Evolutionary conservation across 2,329 filamentous ascomycete genomes (phyloP).

Genomic region (Claviceps maximensis): DNA sequence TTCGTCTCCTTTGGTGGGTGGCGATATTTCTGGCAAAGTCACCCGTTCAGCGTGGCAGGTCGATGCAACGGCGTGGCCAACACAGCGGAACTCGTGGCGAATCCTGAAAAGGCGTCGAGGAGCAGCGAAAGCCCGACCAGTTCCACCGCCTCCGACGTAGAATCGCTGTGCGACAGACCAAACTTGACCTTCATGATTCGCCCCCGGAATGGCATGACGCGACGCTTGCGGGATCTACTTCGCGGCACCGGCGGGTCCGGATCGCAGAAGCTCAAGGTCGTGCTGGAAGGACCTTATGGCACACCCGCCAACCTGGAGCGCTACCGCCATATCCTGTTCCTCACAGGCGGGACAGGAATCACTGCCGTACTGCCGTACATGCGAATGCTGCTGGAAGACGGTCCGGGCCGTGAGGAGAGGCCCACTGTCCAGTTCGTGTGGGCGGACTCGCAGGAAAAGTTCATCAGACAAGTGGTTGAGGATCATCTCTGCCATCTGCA

Average conservation of each 20-base stretch:
- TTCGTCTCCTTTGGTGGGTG: constrained; percentile 23
- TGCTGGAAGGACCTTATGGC: background rate
- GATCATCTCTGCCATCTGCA: background rate
- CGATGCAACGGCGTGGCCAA: background rate
- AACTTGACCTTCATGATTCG: constrained; percentile 23
- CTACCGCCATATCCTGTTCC: constrained; percentile 13
- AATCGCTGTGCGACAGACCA: background rate
- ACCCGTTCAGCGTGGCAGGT: constrained; percentile 27
- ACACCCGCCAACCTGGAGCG: background rate
- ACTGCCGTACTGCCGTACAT: constrained; percentile 21
- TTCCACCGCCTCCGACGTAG: background rate
- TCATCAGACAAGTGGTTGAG: background rate
- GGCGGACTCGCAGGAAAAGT: background rate
- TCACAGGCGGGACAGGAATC: constrained; percentile 25
- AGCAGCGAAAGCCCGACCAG: background rate
- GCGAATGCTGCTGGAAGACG: constrained; percentile 10
- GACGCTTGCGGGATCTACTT: constrained; percentile 15
- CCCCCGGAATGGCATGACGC: constrained; percentile 23
- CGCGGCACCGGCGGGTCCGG: constrained; percentile 9
- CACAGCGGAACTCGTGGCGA: background rate
- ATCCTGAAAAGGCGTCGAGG: background rate
- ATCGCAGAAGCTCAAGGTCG: background rate
- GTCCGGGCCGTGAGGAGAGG: background rate
- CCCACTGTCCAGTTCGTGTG: background rate
- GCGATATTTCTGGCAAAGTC: constrained; percentile 25